Evolutionary conservation across 108 stramenopile species (phyloP), one percentile per base, ranked within the genome.

Genomic region (Cyclotella choctawhatcheeana): DNA sequence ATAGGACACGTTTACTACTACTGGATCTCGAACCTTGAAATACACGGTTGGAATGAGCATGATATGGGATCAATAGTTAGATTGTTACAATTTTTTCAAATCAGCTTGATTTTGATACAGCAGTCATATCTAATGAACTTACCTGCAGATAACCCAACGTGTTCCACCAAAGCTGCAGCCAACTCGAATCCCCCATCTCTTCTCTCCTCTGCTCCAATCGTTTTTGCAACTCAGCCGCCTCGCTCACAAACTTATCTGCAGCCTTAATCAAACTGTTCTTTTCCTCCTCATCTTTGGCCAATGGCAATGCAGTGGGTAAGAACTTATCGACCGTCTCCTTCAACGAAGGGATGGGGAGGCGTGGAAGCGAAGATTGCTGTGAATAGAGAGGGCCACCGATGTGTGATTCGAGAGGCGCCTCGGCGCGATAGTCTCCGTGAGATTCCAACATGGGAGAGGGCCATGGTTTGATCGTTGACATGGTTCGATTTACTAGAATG

Each of bases 111-210:
- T n/a, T n/a, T n/a, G n/a, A n/a, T n/a, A 27, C 13, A 30, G 29
- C 29, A 56, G 17, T 48, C 17, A 48, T n/a, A 48, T 48, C 47
- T 4, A n/a, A n/a, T n/a, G n/a, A 67, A 63, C 74, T 68, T 27
- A 76, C 74, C 55, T 89, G 85, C 13, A 96, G 82, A 69, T 95
- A 95, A 55, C 89, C 92, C 64, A 81, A 50, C 32, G 87, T 84
- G 65, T 95, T 95, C 94, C 94, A 95, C 92, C 92, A 95, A 34
- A 79, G 77, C 63, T 92, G 91, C 30, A 95, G 70, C 92, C 92
- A 95, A 43, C 87, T 88, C 16, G 88, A 71, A 27, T 92, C 82
- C 51, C 64, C 56, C 64, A 76, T 74, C 48, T 91, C 84, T 20
- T 81, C 66, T 14, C 68, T 74, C 35, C 88, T 80, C 31, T 82